Conservation (phyloP, 805 yeast species). For the Myxozyma geophila region DNA sequence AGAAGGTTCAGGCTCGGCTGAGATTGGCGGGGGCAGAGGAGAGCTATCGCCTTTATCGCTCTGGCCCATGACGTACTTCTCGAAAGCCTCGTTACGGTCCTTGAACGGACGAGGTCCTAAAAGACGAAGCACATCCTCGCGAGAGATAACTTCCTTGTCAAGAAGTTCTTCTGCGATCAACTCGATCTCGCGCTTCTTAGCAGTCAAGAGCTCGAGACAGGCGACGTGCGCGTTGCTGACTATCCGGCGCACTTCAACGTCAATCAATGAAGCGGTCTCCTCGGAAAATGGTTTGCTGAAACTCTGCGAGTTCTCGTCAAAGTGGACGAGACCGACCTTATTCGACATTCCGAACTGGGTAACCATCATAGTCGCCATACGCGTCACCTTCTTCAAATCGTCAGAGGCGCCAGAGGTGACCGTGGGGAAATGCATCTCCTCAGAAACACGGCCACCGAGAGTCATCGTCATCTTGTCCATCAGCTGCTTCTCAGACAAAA, state of each 20-base stretch:
- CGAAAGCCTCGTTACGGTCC: conserved; percentile 88
- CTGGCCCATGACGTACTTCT: conserved; percentile 55
- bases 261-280: conserved; percentile 79
- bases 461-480: conserved; percentile 95
- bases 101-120: conserved; percentile 92
- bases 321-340: conserved; percentile 81
- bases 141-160: conserved; percentile 83
- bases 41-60: conserved; percentile 11
- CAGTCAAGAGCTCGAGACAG: conserved; percentile 70
- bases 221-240: conserved; percentile 73
- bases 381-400: conserved; percentile 94
- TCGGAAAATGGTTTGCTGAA: conserved; percentile 89
- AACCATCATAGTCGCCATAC: conserved; percentile 93
- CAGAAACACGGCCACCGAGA: conserved; percentile 95
- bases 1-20: conserved; percentile 13
- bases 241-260: conserved; percentile 77
- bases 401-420: conserved; percentile 96
- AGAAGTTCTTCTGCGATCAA: conserved; percentile 86
- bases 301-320: conserved; percentile 70
- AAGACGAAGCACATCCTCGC: conserved; percentile 90
- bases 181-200: conserved; percentile 76
- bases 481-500: conserved; percentile 76
- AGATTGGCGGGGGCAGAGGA: conserved; percentile 7
- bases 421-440: conserved; percentile 87
- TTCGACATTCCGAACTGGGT: conserved; percentile 88